Conservation (phyloP, 1,139 yeast species). For the Taphrina pruni region DNA sequence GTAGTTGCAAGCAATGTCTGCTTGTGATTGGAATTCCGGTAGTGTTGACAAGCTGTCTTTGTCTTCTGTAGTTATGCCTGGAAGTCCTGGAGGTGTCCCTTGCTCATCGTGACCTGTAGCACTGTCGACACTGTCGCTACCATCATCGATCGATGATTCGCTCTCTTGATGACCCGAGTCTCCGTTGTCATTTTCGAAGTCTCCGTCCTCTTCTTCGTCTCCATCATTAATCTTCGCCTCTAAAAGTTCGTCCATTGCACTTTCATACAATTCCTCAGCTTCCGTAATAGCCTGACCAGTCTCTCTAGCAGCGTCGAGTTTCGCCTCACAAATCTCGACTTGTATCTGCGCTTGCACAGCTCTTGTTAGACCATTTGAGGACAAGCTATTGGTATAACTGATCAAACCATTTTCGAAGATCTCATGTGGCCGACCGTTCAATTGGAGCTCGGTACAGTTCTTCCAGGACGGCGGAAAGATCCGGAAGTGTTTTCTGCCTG, state of each 20-base stretch:
- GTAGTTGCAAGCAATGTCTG: not conserved
- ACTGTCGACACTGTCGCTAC: not conserved
- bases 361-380: constrained; percentile 38
- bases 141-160: not conserved
- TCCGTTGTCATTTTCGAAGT: not conserved
- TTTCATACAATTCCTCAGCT: constrained; percentile 29
- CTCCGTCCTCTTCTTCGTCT: constrained; percentile 36
- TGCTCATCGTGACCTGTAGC: not conserved
- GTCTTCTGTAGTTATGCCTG: not conserved
- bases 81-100: not conserved
- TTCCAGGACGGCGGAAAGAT: constrained; percentile 34
- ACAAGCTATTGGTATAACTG: constrained; percentile 18
- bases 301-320: not conserved
- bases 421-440: constrained; percentile 24
- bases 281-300: constrained; percentile 15
- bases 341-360: constrained; percentile 18
- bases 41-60: not conserved
- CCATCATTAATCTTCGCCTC: constrained; percentile 10
- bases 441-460: constrained; percentile 11
- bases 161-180: not conserved
- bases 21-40: not conserved
- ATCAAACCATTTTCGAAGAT: constrained; percentile 38
- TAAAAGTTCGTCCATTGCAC: constrained; percentile 19
- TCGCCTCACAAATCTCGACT: constrained; percentile 19
- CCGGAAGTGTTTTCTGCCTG: constrained; percentile 38